Evolutionary conservation across 1,139 yeast genomes (phyloP).

Genomic region (Hemisphaericaspora lyxosophila): DNA sequence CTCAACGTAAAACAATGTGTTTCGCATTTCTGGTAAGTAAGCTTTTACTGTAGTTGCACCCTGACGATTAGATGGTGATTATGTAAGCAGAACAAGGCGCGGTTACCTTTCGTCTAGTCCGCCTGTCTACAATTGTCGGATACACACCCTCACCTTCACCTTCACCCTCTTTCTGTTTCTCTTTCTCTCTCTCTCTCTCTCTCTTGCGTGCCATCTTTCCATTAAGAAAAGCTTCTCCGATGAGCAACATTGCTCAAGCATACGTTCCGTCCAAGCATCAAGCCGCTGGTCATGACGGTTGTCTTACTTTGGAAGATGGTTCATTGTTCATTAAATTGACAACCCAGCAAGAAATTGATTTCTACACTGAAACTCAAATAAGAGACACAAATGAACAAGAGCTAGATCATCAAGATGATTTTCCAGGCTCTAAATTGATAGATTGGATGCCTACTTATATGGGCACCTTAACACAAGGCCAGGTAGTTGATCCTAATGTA

Average conservation of each 20-base stretch:
- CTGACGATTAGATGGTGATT: too few species aligned
- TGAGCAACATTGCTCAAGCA: too few species aligned
- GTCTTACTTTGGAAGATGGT: conserved; percentile 57
- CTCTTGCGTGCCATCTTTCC: neutral
- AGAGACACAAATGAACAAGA: conserved; percentile 16
- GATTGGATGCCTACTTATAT: conserved; percentile 55
- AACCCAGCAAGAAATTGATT: conserved; percentile 61
- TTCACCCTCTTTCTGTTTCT: neutral
- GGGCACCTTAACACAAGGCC: conserved; percentile 41
- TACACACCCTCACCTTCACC: neutral
- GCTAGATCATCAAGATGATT: conserved; percentile 15
- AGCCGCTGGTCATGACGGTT: conserved; percentile 94
- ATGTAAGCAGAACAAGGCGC: too few species aligned
- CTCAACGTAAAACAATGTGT: too few species aligned
- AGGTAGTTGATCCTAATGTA: conserved; percentile 3
- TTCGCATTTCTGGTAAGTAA: too few species aligned
- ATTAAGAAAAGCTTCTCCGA: too few species aligned
- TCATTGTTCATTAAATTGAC: conserved; percentile 72
- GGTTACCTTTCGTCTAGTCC: too few species aligned
- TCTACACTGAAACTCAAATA: conserved; percentile 50
- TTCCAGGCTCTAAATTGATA: conserved; percentile 36
- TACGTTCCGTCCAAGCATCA: conserved; percentile 32
- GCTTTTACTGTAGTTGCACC: too few species aligned
- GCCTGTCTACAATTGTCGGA: neutral
- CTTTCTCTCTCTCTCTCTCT: conserved; percentile 1